Percentiles rank a stretch among this genome's conserved stretches.
These are phyloP conservation scores for Isoetes taiwanensis DNA, from an alignment of 75 land plant genomes.

Conservation along the genomic window DNA sequence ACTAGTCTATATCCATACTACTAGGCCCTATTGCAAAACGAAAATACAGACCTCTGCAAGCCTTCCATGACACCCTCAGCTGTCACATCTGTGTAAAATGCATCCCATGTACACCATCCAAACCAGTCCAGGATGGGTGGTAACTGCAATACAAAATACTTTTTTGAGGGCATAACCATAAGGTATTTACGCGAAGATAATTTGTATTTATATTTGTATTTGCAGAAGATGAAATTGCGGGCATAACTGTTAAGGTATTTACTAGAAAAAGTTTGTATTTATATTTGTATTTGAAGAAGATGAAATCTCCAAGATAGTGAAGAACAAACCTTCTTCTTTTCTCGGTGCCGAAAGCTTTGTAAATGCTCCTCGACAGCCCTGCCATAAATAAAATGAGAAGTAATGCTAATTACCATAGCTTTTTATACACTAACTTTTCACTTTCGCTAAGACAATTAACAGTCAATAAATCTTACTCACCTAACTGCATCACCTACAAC, in stretches of 20 bases:
- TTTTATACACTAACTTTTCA: not conserved
- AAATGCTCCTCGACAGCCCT: constrained; percentile 62
- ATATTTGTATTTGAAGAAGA: no score
- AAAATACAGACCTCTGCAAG: constrained; percentile 43
- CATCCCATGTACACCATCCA: constrained; percentile 99
- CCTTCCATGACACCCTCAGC: constrained; percentile 71
- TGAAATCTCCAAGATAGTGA: no score
- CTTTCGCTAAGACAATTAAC: not conserved
- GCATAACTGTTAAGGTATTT: no score
- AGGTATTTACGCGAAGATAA: no score
- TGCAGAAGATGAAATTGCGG: no score
- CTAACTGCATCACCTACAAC: constrained; percentile 66
- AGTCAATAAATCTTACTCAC: constrained; percentile 17
- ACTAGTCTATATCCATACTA: no score
- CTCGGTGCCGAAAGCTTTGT: constrained; percentile 60
- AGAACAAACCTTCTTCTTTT: constrained; percentile 55
- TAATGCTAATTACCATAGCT: not conserved
- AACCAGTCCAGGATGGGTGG: constrained; percentile 93
- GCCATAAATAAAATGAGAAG: not conserved
- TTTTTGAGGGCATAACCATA: no score
- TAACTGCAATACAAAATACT: no score
- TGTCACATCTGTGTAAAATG: constrained; percentile 86
- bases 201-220: no score
- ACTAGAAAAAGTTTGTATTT: no score
- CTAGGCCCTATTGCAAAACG: not conserved